Base-by-base conservation (phyloP, 1,284 basidiomycete species). In the Moniliella sp. region DNA sequence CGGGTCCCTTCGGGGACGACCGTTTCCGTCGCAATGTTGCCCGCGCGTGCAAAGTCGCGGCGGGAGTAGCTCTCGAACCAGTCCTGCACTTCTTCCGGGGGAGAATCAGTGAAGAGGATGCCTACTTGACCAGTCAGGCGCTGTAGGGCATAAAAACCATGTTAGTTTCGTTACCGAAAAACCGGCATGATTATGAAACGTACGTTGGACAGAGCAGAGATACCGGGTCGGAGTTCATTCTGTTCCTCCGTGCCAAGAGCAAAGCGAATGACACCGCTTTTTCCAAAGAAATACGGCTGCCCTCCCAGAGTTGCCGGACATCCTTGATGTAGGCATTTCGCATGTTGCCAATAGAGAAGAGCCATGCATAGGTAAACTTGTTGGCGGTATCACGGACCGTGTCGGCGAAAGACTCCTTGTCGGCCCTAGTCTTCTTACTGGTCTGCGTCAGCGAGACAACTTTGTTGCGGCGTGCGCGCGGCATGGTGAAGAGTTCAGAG, bases 261-360 rank as follows among this genome's bases (percentile, higher is more conserved):
- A 62, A 86, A 86, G 26, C 83, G 80, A 76, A 97, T 82, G 27
- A 97, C 81, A 18, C 80, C 77, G 44, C 78, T 76, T 78, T 72
- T 23, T 82, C 88, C 65, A 91, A 82, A 62, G 88, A 88, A 66
- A 97, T 76, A 33, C 45, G 46, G 19, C 44, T 38, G 18, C 78
- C 80, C 67, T 81, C 81, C 88, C 88, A 99, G 47, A 82, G 68
- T 42, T 73, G 74, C 45, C 88, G 72, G 27, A 94, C 80, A 41
- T 82, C 84, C 67, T 94, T 84, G 27, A 99, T 66, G 63, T 84
- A 78, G 25, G 81, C 68, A 65, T 88, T 94, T 37, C 88, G 72
- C 81, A 93, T 88, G 54, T 82, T 75, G 26, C 83, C 83, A 15
- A 93, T 78, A 48, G 77, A 75, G 61, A 97, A 91, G 18, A 94